Base-by-base conservation (phyloP, 2,329 filamentous ascomycete genomes). In the Cordyceps fumosorosea region DNA sequence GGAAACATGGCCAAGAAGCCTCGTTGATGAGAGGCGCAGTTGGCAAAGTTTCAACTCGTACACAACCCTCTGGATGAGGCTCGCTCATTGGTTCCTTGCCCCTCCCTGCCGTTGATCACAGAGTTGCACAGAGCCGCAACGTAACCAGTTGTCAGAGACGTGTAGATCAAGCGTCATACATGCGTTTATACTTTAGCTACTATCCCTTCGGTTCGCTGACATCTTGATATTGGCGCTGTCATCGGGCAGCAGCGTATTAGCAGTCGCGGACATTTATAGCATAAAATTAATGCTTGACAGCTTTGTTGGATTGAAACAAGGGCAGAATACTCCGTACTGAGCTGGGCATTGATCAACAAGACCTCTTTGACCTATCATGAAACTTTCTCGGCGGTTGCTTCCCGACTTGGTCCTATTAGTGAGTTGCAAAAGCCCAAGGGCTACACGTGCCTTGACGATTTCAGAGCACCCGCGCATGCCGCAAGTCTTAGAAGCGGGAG, bases 121-220 rank as follows among this genome's bases (percentile, higher is more conserved):
- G 5, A 44, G 34, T 26, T 26, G 26, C 12, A 29, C n/a, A 57
- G 44, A 57, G 55, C 44, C 55, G 55, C 44, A 47, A 44, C 55
- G 55, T 45, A 26, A 24, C 20, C 24, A n/a, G 55, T n/a, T 40
- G 44, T 57, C 12, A n/a, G 47, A 16, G 11, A n/a, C n/a, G 22
- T 47, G 58, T 42, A 55, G 58, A 47, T 60, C 40, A 54, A 47
- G 42, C 58, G 58, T 60, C 58, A 60, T 60, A 48, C 26, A n/a
- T 60, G 40, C 20, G 3, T 26, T 47, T 16, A 60, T 34, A 34
- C 50, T 54, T 53, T 29, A 7, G 8, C 29, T 29, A 29, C 29
- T 29, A 54, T 60, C 58, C 58, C 58, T 60, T 60, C 37, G 42
- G 26, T 54, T 26, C n/a, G 22, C 42, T 4, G 22, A 3, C 58